These are phyloP conservation scores for Eutypa lata DNA, from an alignment of 2,329 filamentous ascomycete species.

Conservation along the genomic window DNA sequence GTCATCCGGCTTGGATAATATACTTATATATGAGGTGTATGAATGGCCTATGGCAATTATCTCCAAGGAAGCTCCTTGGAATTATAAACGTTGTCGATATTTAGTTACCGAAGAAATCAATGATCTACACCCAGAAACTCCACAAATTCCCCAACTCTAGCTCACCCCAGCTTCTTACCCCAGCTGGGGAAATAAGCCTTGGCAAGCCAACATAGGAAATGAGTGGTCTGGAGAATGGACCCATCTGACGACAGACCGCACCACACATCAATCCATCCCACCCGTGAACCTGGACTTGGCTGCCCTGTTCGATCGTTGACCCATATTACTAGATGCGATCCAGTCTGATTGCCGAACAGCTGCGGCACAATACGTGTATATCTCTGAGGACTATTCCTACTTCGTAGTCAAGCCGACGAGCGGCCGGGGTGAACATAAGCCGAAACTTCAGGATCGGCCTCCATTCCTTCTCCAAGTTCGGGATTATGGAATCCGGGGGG, in stretches of 20 bases:
- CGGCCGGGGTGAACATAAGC: neutral
- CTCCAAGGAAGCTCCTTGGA: too few species aligned
- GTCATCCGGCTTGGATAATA: too few species aligned
- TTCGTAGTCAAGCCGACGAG: neutral
- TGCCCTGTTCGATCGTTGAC: neutral
- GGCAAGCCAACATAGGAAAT: neutral
- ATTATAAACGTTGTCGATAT: too few species aligned
- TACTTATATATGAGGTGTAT: too few species aligned
- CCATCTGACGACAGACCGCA: neutral
- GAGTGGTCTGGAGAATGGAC: neutral
- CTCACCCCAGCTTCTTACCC: neutral
- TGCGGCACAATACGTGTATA: neutral
- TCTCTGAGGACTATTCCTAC: neutral
- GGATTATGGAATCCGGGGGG: neutral
- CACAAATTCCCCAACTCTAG: neutral
- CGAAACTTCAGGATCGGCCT: neutral
- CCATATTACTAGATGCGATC: neutral
- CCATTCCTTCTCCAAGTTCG: neutral
- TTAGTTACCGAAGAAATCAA: too few species aligned
- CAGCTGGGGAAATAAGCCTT: neutral
- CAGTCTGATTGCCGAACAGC: neutral
- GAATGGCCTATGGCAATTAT: too few species aligned
- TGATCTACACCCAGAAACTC: too few species aligned
- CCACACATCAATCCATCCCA: neutral
- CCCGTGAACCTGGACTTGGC: neutral